phyloP scores from a whole-genome alignment of 78 protist genomes.

The Polysphondylium violaceum region DNA sequence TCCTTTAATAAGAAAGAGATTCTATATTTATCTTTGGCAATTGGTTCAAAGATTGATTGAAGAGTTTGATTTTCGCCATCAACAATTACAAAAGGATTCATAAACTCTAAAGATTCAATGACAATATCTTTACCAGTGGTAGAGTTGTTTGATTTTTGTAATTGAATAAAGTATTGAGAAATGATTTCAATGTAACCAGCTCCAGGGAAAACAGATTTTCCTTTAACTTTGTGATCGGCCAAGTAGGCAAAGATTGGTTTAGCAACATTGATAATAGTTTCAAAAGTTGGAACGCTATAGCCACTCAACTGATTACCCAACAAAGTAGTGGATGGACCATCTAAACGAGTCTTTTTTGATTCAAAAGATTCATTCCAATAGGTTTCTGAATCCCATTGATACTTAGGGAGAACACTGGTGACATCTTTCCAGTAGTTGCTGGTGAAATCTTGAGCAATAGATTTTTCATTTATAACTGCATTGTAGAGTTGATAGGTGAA shows the following conservation, averaged over 20 bases:
- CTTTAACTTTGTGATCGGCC: constrained; percentile 35
- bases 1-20: constrained; percentile 37
- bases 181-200: constrained; percentile 68
- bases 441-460: neutral
- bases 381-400: constrained; percentile 55
- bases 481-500: constrained; percentile 5
- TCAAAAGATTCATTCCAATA: constrained; percentile 36
- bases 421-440: neutral
- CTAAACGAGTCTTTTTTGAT: constrained; percentile 8
- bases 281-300: neutral
- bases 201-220: constrained; percentile 72
- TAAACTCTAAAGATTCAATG: constrained; percentile 6
- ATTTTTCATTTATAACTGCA: neutral
- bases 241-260: neutral
- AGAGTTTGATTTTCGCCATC: constrained; percentile 8
- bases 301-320: neutral
- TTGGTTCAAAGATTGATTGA: constrained; percentile 6
- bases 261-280: constrained; percentile 15
- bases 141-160: neutral
- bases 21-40: neutral
- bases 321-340: constrained; percentile 21
- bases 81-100: constrained; percentile 14
- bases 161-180: neutral
- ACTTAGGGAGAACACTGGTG: constrained; percentile 7
- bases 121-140: neutral